Base-by-base conservation (phyloP, 2,329 filamentous ascomycete genomes). In the Proliferodiscus dingleyae region DNA sequence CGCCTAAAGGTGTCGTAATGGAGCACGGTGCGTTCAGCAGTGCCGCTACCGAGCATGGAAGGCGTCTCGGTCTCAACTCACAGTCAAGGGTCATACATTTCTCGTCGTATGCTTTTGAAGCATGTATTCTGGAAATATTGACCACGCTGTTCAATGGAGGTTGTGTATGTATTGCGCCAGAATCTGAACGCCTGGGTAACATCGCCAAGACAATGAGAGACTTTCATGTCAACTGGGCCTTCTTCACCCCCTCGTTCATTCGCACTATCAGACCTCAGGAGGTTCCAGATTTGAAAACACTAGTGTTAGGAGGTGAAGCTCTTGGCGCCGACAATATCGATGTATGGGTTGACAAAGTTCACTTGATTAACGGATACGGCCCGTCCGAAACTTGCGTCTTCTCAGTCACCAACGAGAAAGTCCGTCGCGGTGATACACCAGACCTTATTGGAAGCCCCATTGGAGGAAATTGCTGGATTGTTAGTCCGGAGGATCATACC, bases 381-480 rank as follows among this genome's bases (percentile, higher is more conserved):
- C 89, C 89, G 2, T 94, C 89, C 0, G 89, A 95, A 67, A 87
- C 87, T 5, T 80, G 46, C 11, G 30, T 51, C 15, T 21, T 32
- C 23, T 32, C 10, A 13, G 6, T n/a, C 29, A n/a, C 29, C 10
- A 32, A 9, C 13, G 13, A 32, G 29, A 32, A 32, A 26, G 37
- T 28, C 10, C 33, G 15, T 38, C 47, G 38, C 8, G 23, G 28
- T n/a, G 58, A 24, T 18, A 36, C 15, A 18, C 24, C 18, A 7
- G 10, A 21, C 9, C 36, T 37, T 23, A 32, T 43, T 2, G 41
- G 41, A 24, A 8, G 36, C 19, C 21, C 19, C n/a, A 10, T 28
- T 36, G 41, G 41, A 30, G 30, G 21, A 10, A 13, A 28, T 11
- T 9, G 23, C 19, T 80, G 9, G 74, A 76, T 60, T 19, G 49